Conservation (phyloP, 768 basidiomycete genomes). For the Mycena olivaceomarginata region DNA sequence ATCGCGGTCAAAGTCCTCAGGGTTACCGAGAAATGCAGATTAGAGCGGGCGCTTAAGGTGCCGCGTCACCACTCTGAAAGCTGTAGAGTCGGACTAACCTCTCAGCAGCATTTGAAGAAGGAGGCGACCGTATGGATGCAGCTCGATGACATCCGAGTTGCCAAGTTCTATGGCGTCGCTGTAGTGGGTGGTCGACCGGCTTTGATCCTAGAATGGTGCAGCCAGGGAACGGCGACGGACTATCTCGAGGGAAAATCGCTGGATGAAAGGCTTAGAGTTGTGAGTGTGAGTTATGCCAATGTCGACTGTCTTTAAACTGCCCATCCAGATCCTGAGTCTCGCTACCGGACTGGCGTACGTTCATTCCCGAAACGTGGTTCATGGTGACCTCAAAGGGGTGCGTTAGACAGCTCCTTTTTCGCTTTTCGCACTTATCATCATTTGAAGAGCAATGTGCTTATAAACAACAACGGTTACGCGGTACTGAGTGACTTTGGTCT, state of each 20-base stretch:
- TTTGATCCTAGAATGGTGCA: slow-evolving; percentile 23
- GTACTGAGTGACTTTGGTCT: slow-evolving; percentile 24
- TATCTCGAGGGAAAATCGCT: slow-evolving; percentile 16
- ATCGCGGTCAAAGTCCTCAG: slow-evolving; percentile 5
- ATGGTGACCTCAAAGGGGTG: slow-evolving; percentile 25
- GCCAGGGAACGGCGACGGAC: slow-evolving; percentile 17
- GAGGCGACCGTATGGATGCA: neutral
- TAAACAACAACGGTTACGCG: slow-evolving; percentile 11
- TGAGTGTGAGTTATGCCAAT: slow-evolving; percentile 14
- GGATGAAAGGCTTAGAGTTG: slow-evolving; percentile 22
- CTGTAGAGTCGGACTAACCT: neutral
- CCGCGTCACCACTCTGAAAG: neutral
- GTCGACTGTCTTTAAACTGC: slow-evolving; percentile 12
- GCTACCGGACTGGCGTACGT: slow-evolving; percentile 17
- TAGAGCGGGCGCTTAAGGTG: slow-evolving; percentile 3
- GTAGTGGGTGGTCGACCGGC: slow-evolving; percentile 10
- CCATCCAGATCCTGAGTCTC: slow-evolving; percentile 20
- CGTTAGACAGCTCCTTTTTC: slow-evolving; percentile 16
- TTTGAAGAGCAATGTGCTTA: slow-evolving; percentile 24
- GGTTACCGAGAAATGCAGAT: neutral
- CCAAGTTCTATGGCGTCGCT: slow-evolving; percentile 1
- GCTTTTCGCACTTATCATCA: slow-evolving; percentile 8
- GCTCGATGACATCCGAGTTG: neutral
- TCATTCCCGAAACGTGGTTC: slow-evolving; percentile 19
- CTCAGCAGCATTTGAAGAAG: neutral